Evolutionary conservation across 805 yeast species (phyloP), one percentile per base, ranked within the genome.

Genomic region (Hanseniaspora mollemarum): DNA sequence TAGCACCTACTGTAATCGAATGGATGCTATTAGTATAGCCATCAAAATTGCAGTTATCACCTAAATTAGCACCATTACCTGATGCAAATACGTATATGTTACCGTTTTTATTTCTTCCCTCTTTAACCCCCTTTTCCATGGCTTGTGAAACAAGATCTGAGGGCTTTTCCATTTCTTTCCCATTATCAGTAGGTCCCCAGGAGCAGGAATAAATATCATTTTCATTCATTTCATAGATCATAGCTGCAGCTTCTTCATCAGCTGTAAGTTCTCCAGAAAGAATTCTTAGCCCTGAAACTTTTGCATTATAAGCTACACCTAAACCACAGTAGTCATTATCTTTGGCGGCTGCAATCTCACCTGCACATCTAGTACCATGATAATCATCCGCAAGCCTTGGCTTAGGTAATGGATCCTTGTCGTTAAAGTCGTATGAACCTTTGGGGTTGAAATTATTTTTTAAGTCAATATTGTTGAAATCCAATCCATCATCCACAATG

Each of bases 141-240:
- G 97, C 94, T 54, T 84, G 78, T 59, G 77, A 75, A 6, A 90
- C 95, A 26, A 90, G 59, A 31, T 69, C 63, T 22, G 85, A 84
- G 0, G 98, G 98, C 3, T 78, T 92, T 48, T 85, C 87, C 73
- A 92, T 77, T 1, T 94, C 76, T 52, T 65, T 72, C 0, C 98
- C 98, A 63, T 90, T 85, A 64, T 92, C 98, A 2, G 87, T 76
- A 1, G 98, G 98, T 7, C 98, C 98, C 98, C 98, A 92, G 3
- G 96, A 87, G 65, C 98, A 92, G 2, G 95, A 85, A 63, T 87
- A 92, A 36, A 92, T 92, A 64, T 92, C 95, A 65, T 92, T 92
- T 25, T 77, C 75, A 54, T 86, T 88, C 55, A 83, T 68, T 0
- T 80, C 88, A 65, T 84, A 83, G 33, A 84, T 73, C 72, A 92